Percentiles rank a stretch among this genome's conserved stretches.
Evolutionary conservation across 352 stramenopile species (phyloP).

Genomic region (Plasmopara halstedii): DNA sequence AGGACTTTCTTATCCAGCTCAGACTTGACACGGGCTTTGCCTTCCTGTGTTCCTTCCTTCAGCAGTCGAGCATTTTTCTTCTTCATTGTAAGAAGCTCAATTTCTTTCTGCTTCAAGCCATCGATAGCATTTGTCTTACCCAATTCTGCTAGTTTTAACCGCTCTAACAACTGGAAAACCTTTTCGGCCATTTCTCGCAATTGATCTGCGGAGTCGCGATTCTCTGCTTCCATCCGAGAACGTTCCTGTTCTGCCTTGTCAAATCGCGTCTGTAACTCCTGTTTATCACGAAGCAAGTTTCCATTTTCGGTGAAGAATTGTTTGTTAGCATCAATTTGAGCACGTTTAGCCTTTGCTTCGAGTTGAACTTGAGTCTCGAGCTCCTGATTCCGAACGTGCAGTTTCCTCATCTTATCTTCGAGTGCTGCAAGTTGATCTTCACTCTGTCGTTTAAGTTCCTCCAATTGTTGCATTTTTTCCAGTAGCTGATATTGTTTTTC

Average conservation of each 20-base stretch:
- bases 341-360: slow-evolving; percentile 88
- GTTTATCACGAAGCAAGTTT: slow-evolving; percentile 64
- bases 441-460: slow-evolving; percentile 88
- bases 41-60: slow-evolving; percentile 91
- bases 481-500: slow-evolving; percentile 97
- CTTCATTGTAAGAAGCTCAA: slow-evolving; percentile 91
- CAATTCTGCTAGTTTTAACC: slow-evolving; percentile 93
- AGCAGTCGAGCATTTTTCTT: slow-evolving; percentile 92
- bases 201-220: slow-evolving; percentile 91
- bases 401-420: slow-evolving; percentile 87
- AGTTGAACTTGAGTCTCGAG: slow-evolving; percentile 93
- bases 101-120: slow-evolving; percentile 89
- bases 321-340: slow-evolving; percentile 90
- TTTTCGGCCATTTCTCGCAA: slow-evolving; percentile 97
- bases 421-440: slow-evolving; percentile 87
- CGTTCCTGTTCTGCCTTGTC: slow-evolving; percentile 89
- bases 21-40: slow-evolving; percentile 88
- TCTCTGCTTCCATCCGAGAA: slow-evolving; percentile 93
- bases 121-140: slow-evolving; percentile 95
- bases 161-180: slow-evolving; percentile 93
- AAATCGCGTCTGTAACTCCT: slow-evolving; percentile 75
- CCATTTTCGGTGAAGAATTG: slow-evolving; percentile 85
- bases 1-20: slow-evolving; percentile 92
- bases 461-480: slow-evolving; percentile 93
- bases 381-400: slow-evolving; percentile 87